Percentiles rank a stretch among this genome's conserved stretches.
These are phyloP conservation scores for Gracilaria gracilis DNA, from an alignment of 23 red algal genomes.

Conservation along the genomic window DNA sequence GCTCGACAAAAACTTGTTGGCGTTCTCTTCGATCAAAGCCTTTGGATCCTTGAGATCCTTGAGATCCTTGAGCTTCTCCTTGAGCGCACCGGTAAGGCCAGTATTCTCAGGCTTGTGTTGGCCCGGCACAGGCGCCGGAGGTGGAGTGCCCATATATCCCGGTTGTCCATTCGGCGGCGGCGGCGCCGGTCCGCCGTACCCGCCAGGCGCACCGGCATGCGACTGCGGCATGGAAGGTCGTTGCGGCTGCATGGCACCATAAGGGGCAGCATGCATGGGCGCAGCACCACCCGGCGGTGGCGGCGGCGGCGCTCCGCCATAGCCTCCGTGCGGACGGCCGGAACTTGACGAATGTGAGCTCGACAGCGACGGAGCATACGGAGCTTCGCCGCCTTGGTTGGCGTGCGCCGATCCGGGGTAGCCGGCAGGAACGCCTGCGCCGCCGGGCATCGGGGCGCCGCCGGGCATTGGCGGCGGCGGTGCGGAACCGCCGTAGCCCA, in stretches of 20 bases:
- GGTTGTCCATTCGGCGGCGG: constrained; percentile 14
- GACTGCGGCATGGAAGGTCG: background rate
- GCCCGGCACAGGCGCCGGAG: constrained; percentile 22
- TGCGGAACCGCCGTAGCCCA: background rate
- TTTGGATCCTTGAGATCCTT: constrained; percentile 21
- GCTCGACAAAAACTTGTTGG: constrained; percentile 20
- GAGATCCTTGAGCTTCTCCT: constrained; percentile 22
- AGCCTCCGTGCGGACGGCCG: background rate
- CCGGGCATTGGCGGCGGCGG: background rate
- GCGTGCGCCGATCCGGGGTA: background rate
- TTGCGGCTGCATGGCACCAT: background rate
- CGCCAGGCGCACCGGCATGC: background rate
- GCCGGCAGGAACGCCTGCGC: background rate
- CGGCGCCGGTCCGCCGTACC: background rate
- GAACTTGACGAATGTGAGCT: background rate
- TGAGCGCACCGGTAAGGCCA: background rate
- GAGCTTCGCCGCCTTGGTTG: background rate
- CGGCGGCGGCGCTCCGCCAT: background rate
- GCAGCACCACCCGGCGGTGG: background rate
- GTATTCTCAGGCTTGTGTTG: background rate
- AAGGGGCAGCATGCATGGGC: background rate
- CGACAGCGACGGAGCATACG: background rate
- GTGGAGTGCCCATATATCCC: constrained; percentile 22
- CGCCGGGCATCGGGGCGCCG: background rate
- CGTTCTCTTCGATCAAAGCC: constrained; percentile 17